Evolutionary conservation across 805 yeast species (phyloP), one percentile per base, ranked within the genome.

Genomic region (Ogataea populi-albae): DNA sequence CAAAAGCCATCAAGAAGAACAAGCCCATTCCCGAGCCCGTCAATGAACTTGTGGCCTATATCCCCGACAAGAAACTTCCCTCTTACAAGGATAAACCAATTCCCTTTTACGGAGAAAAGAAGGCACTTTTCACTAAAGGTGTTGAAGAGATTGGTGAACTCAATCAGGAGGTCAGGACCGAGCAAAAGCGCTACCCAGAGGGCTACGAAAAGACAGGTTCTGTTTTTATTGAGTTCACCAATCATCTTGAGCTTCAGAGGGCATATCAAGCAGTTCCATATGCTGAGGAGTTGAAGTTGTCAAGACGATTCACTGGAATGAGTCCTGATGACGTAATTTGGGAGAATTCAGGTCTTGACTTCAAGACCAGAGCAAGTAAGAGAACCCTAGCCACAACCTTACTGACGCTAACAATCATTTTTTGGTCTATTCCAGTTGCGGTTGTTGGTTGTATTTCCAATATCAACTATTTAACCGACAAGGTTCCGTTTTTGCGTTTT

Each of bases 341-440:
- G 98, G 71, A 70, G 26, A 89, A 86, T 56, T 63, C 86, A 49
- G 68, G 80, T 18, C 61, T 80, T 51, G 65, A 75, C 8, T 71
- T 77, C 58, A 63, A 64, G 43, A 71, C 70, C 53, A 77, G 95
- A 60, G 57, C 70, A 28, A 43, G 73, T 16, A 81, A 79, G 65
- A 71, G 68, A 39, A 38, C 73, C 17, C 64, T 73, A 35, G 91
- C 95, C 2, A 69, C 68, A 37, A 68, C 85, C 11, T 65, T 87
- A 32, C 68, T 84, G 52, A 77, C 84, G 17, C 52, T 76, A 40
- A 66, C 81, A 61, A 78, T 91, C 43, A 75, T 91, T 31, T 87
- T 88, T 64, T 91, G 98, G 98, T 81, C 95, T 27, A 79, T 91
- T 50, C 98, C 98, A 7, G 97, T 91, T 25, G 95, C 97, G n/a